These are phyloP conservation scores for Mucor circinelloides DNA, from an alignment of 371 early-diverging fungal genomes.

Conservation along the genomic window DNA sequence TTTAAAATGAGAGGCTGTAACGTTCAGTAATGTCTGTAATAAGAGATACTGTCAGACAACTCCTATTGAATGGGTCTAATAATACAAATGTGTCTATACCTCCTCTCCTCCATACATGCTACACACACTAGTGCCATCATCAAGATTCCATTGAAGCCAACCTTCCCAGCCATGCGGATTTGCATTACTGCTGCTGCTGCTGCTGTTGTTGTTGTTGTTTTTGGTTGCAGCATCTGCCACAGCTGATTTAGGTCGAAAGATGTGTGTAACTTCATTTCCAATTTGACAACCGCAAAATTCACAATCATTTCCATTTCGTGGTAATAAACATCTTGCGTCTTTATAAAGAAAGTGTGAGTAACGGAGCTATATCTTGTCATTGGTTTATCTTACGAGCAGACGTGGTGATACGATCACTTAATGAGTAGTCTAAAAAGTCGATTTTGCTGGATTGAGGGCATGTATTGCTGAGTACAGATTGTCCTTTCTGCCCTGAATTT, in stretches of 20 bases:
- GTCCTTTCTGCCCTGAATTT: slow-evolving; percentile 1
- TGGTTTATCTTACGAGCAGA: slow-evolving; percentile 18
- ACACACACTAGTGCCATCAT: slow-evolving; percentile 38
- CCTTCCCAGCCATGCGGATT: slow-evolving; percentile 22
- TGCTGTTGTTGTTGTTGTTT: no score
- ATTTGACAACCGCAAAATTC: slow-evolving; percentile 36
- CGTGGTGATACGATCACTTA: slow-evolving; percentile 21
- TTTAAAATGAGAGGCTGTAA: slow-evolving; percentile 36
- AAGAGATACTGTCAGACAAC: background rate
- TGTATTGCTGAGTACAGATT: slow-evolving; percentile 15
- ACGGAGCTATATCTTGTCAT: background rate
- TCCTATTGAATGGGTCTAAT: background rate
- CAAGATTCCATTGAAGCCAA: slow-evolving; percentile 44
- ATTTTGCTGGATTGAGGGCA: background rate
- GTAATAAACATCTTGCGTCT: slow-evolving; percentile 19
- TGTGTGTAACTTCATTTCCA: slow-evolving; percentile 22
- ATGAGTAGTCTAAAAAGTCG: slow-evolving; percentile 15
- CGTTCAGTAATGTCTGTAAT: slow-evolving; percentile 28
- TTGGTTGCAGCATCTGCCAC: background rate
- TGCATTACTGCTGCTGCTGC: background rate
- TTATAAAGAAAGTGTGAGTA: background rate
- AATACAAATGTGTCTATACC: slow-evolving; percentile 17
- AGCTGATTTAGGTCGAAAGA: slow-evolving; percentile 26
- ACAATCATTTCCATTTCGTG: slow-evolving; percentile 19
- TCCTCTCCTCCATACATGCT: slow-evolving; percentile 44